phyloP scores from a whole-genome alignment of 306 rosid genomes.

The Acmispon strigosus region DNA sequence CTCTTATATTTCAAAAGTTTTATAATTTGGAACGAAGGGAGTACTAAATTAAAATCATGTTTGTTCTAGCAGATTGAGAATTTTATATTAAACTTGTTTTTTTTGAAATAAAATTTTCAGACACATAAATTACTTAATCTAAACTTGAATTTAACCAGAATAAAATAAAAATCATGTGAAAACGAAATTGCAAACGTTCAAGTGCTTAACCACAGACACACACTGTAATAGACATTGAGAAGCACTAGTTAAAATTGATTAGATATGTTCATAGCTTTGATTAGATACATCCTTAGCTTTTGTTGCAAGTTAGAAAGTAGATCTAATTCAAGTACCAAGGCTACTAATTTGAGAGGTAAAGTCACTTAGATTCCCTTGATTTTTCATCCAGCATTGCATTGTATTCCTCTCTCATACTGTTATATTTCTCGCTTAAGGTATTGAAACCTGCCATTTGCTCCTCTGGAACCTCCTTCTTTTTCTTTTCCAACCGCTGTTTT shows the following conservation, averaged over 20 bases:
- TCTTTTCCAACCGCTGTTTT: slow-evolving; percentile 36
- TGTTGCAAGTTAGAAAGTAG: no score
- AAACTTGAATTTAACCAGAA: no score
- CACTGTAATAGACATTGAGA: neutral
- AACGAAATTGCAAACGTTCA: neutral
- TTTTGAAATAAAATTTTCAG: no score
- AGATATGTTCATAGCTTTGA: neutral
- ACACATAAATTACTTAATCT: no score
- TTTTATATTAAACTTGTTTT: neutral
- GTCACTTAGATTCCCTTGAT: slow-evolving; percentile 22
- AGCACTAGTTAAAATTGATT: neutral
- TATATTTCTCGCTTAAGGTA: slow-evolving; percentile 31
- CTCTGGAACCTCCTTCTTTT: slow-evolving; percentile 6
- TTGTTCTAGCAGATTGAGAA: neutral
- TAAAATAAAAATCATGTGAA: no score
- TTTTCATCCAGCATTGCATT: slow-evolving; percentile 29
- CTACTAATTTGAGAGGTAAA: neutral
- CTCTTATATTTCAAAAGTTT: no score
- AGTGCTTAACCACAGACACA: neutral
- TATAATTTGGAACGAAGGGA: no score
- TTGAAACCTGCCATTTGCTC: slow-evolving; percentile 38
- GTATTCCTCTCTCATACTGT: slow-evolving; percentile 39
- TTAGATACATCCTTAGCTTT: neutral
- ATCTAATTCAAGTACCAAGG: neutral
- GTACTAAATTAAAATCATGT: no score